Conservation (phyloP, 202 grass and related monocot genomes). For the Bolboschoenoplectus hybrid region DNA sequence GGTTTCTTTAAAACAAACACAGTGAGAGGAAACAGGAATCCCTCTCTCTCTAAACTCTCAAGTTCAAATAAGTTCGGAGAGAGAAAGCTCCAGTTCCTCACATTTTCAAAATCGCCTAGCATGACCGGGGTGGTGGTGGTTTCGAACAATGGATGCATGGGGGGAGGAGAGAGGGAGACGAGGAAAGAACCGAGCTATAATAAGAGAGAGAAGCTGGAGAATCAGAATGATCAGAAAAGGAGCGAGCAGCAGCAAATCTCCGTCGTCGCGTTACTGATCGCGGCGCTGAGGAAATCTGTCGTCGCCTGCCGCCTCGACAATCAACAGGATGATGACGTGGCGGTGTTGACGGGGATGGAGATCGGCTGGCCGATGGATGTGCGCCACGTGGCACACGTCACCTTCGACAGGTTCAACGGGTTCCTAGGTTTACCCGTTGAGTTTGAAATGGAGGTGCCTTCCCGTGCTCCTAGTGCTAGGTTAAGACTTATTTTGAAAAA, state of each 20-base stretch:
- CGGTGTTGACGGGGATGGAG: constrained; percentile 58
- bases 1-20: background rate
- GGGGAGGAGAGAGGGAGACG: constrained; percentile 34
- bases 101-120: constrained; percentile 14
- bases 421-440: constrained; percentile 89
- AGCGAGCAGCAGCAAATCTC: constrained; percentile 53
- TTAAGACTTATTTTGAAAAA: background rate
- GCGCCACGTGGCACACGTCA: constrained; percentile 78
- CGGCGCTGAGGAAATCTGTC: constrained; percentile 75
- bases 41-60: background rate
- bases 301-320: constrained; percentile 80
- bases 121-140: constrained; percentile 83
- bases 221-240: constrained; percentile 45
- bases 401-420: constrained; percentile 89
- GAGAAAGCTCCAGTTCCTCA: background rate
- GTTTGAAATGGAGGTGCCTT: constrained; percentile 85
- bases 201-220: background rate
- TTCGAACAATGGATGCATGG: constrained; percentile 74
- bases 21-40: too few relatives aligned
- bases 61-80: background rate
- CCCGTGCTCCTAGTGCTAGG: constrained; percentile 86
- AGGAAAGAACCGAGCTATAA: background rate
- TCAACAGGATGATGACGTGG: constrained; percentile 27
- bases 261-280: constrained; percentile 60
- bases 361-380: constrained; percentile 94